phyloP scores from a whole-genome alignment of 129 eudicot species.

The Rutidosis leptorrhynchoides region DNA sequence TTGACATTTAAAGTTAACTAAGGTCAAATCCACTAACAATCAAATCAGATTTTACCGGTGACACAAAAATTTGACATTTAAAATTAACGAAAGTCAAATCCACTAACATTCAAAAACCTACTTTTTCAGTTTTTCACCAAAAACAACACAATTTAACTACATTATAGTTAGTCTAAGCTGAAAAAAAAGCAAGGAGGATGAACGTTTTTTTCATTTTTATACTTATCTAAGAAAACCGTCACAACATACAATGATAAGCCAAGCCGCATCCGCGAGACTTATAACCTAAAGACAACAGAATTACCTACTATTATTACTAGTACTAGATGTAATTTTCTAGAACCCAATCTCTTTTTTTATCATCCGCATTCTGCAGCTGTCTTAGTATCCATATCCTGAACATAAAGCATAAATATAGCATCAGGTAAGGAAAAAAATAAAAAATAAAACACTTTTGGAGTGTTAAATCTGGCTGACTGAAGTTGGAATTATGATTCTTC shows the following conservation, averaged over 20 bases:
- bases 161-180: too few relatives aligned
- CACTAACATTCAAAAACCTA: too few relatives aligned
- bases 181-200: too few relatives aligned
- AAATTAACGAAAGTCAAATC: too few relatives aligned
- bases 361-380: not conserved
- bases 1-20: too few relatives aligned
- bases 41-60: too few relatives aligned
- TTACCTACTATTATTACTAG: too few relatives aligned
- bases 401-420: not conserved
- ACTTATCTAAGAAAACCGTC: conserved; percentile 16
- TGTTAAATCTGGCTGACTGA: not conserved
- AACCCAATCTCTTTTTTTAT: conserved; percentile 11
- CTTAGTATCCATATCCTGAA: conserved; percentile 81
- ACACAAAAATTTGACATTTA: too few relatives aligned
- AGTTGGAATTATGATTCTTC: too few relatives aligned
- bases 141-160: too few relatives aligned
- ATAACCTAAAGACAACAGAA: conserved; percentile 11
- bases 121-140: too few relatives aligned
- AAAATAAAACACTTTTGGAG: not conserved
- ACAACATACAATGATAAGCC: conserved; percentile 17
- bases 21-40: too few relatives aligned
- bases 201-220: conserved; percentile 6
- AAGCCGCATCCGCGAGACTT: conserved; percentile 26
- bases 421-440: not conserved
- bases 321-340: conserved; percentile 4